These are phyloP conservation scores for Candida verbasci DNA, from an alignment of 805 yeast species.

Conservation along the genomic window DNA sequence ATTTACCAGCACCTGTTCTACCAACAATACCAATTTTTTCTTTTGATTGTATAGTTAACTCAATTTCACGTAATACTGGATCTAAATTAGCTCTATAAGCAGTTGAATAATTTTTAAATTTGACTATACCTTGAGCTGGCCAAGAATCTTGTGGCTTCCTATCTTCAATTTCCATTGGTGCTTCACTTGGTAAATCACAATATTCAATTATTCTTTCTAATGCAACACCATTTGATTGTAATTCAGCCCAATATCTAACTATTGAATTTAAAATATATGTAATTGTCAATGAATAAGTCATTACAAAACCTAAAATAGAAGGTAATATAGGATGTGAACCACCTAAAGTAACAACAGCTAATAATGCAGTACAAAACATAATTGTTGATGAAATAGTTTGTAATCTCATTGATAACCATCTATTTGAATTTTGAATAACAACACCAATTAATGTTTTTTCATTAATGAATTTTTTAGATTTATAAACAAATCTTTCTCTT, in stretches of 20 bases:
- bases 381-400: conserved; percentile 31
- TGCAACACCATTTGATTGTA: conserved; percentile 30
- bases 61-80: conserved; percentile 67
- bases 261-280: conserved; percentile 27
- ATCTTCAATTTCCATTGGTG: conserved; percentile 36
- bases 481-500: conserved; percentile 23
- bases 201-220: conserved; percentile 36
- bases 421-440: conserved; percentile 19
- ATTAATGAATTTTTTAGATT: conserved; percentile 21
- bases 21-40: conserved; percentile 97
- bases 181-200: conserved; percentile 38
- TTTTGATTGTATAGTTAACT: conserved; percentile 56
- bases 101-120: conserved; percentile 72
- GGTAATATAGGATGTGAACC: conserved; percentile 22
- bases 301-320: conserved; percentile 33
- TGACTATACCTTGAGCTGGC: conserved; percentile 70
- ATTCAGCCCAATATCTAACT: conserved; percentile 30
- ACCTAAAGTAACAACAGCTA: conserved; percentile 22
- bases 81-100: conserved; percentile 81
- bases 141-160: conserved; percentile 45
- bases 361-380: conserved; percentile 24
- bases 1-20: conserved; percentile 95
- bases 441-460: conserved; percentile 18
- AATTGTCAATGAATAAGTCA: conserved; percentile 31
- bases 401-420: conserved; percentile 37